Percentiles rank a stretch among this genome's conserved stretches.
These are phyloP conservation scores for Candida maesae DNA, from an alignment of 805 yeast species.

Conservation along the genomic window DNA sequence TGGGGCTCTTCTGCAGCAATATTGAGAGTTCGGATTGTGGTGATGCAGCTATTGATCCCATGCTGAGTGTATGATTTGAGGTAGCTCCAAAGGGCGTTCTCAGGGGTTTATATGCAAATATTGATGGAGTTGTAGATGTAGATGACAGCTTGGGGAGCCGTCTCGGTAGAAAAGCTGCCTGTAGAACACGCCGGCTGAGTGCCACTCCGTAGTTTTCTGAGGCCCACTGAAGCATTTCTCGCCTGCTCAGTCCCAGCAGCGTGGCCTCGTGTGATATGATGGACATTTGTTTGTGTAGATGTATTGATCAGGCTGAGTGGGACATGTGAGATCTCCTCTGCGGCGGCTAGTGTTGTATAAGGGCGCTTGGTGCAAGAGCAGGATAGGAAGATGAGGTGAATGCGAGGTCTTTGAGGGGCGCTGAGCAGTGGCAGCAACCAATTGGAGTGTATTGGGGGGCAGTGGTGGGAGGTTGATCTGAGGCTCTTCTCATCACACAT, in stretches of 20 bases:
- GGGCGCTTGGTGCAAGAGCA: too few species aligned
- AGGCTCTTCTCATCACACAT: too few species aligned
- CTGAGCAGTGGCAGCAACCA: too few species aligned
- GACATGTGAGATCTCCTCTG: too few species aligned
- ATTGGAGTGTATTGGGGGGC: too few species aligned
- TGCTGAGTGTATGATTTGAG: not conserved
- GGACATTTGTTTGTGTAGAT: constrained; percentile 1
- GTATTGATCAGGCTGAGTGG: too few species aligned
- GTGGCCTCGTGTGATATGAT: constrained; percentile 1
- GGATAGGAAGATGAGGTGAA: too few species aligned
- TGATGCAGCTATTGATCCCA: too few species aligned
- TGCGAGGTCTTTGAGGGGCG: too few species aligned
- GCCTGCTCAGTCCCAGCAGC: not conserved
- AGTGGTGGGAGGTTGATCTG: too few species aligned
- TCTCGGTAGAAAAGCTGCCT: not conserved
- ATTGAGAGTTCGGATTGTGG: too few species aligned
- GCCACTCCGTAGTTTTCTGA: constrained; percentile 1
- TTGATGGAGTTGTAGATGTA: not conserved
- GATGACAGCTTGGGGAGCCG: not conserved
- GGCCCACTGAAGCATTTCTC: constrained; percentile 10
- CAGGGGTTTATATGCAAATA: not conserved
- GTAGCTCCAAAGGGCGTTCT: not conserved
- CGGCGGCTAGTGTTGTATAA: too few species aligned
- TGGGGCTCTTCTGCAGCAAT: not conserved
- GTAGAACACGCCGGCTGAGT: constrained; percentile 5